Evolutionary conservation across 2,329 filamentous ascomycete genomes (phyloP).

Genomic region (Ustulina deusta): DNA sequence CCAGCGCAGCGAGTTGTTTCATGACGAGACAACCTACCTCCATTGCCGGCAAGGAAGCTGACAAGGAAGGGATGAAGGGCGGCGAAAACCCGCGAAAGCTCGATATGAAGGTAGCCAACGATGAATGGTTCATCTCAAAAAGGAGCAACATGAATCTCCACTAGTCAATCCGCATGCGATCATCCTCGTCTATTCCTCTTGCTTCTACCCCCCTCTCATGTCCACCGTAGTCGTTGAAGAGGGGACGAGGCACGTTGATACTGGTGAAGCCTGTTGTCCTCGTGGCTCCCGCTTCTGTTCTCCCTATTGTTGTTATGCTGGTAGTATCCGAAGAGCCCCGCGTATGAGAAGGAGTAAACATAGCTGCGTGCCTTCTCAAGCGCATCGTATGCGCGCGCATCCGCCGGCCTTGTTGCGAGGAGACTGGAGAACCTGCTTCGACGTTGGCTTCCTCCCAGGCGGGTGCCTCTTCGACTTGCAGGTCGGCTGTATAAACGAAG

Average conservation of each 20-base stretch:
- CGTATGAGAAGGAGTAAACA: neutral
- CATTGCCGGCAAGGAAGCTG: neutral
- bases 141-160: neutral
- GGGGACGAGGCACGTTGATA: neutral
- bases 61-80: neutral
- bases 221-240: neutral
- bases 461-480: slow-evolving; percentile 15
- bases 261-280: slow-evolving; percentile 12
- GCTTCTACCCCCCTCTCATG: neutral
- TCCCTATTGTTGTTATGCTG: neutral
- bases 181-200: neutral
- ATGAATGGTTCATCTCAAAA: neutral
- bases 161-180: slow-evolving; percentile 27
- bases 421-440: slow-evolving; percentile 28
- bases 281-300: neutral
- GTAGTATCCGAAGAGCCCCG: slow-evolving; percentile 30
- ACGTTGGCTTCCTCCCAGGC: neutral
- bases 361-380: neutral
- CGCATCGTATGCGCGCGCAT: slow-evolving; percentile 27
- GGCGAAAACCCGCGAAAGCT: neutral
- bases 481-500: slow-evolving; percentile 10
- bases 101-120: neutral
- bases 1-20: neutral
- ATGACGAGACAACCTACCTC: neutral
- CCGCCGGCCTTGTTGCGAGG: slow-evolving; percentile 25